Evolutionary conservation across 2,329 filamentous ascomycete species (phyloP), one percentile per base, ranked within the genome.

Genomic region (Lachnellula hyalina): DNA sequence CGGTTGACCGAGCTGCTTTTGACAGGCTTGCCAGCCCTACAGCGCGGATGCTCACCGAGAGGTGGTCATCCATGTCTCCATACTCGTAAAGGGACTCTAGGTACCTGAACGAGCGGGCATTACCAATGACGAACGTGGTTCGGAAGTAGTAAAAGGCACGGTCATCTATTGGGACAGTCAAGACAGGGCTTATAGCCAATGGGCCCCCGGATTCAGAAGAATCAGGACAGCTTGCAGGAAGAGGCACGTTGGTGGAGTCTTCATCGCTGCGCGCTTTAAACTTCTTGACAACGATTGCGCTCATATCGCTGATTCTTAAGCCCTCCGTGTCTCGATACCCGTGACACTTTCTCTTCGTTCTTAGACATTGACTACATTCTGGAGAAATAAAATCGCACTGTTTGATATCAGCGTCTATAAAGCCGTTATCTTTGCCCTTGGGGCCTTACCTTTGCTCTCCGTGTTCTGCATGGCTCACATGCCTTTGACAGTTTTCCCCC

Each of bases 11-110:
- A 3, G 21, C 28, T 9, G 49, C 68, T 59, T 75, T 74, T 15
- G 77, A 75, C 32, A 79, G 67, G 21, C 76, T 75, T 42, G 76
- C 73, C n/a, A 81, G 68, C 15, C 78, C 78, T 4, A 80, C 77
- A 8, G 77, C 77, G 14, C 44, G 53, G 14, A 52, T 55, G 35
- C 42, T 47, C 8, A 51, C 21, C 4, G 44, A 48, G 7, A 55
- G 45, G 28, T 42, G 35, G 4, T 17, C n/a, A n/a, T 44, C 44
- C 49, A 51, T 45, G 32, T 28, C 14, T 19, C 11, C 23, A 8
- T 21, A 19, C n/a, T 36, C 11, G 11, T 52, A 49, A n/a, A 44
- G 40, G 6, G 23, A n/a, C 17, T 55, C 49, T 2, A 51, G 53
- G 36, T 52, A 51, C 47, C 35, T 47, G 38, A 52, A 55, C 5